Evolutionary conservation across 306 rosid species (phyloP).

Genomic region (Vicia faba): DNA sequence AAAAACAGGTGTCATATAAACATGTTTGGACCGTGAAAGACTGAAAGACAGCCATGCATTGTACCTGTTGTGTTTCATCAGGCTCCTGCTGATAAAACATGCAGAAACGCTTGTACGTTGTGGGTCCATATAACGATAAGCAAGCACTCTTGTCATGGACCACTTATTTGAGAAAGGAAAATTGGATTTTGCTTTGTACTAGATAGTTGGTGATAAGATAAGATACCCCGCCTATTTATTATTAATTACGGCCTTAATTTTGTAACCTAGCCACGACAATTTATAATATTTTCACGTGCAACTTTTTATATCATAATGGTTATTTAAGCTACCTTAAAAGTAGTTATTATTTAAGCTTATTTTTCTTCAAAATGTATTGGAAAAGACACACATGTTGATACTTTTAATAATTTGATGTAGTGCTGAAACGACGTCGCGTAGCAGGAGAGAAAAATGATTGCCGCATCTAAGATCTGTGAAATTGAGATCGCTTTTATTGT

Average conservation of each 20-base stretch:
- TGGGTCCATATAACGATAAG: slow-evolving; percentile 19
- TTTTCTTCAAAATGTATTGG: too few species aligned
- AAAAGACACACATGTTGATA: background rate
- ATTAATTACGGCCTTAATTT: background rate
- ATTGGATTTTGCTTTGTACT: slow-evolving; percentile 1
- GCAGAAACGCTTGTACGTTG: background rate
- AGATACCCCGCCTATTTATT: slow-evolving; percentile 2
- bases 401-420: background rate
- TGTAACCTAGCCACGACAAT: background rate
- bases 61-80: background rate
- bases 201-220: slow-evolving; percentile 3
- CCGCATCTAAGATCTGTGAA: background rate
- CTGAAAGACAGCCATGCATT: background rate
- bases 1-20: background rate
- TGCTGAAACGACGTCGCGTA: background rate
- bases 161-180: background rate
- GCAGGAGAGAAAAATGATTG: background rate
- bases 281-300: background rate
- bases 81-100: background rate
- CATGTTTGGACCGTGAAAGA: background rate
- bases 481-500: background rate
- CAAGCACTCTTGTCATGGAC: background rate
- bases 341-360: too few species aligned
- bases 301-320: background rate
- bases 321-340: too few species aligned